Percentiles rank a stretch among this genome's conserved stretches.
Evolutionary conservation across 352 stramenopile species (phyloP).

Genomic region (Globisporangium carolinianum): DNA sequence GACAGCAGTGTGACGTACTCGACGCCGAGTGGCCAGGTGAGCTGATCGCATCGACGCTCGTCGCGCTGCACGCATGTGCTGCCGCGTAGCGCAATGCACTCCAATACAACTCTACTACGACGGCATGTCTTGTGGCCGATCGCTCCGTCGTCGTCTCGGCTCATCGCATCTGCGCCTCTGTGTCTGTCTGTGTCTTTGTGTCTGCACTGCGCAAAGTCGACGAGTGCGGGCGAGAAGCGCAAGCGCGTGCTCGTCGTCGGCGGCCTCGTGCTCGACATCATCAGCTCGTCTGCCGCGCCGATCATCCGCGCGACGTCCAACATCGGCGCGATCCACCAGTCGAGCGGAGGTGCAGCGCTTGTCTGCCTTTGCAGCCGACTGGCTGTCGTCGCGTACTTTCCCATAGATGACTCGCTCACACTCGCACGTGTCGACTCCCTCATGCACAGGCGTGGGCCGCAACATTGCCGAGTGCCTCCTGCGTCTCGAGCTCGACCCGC

Average conservation of each 20-base stretch:
- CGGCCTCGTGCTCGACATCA: constrained; percentile 83
- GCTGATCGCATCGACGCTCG: constrained; percentile 12
- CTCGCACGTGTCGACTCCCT: background rate
- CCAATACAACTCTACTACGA: background rate
- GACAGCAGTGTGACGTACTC: constrained; percentile 28
- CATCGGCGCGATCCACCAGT: constrained; percentile 78
- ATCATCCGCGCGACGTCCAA: constrained; percentile 84
- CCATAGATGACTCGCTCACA: background rate
- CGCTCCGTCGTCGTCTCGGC: background rate
- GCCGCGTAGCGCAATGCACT: background rate
- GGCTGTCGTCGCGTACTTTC: background rate
- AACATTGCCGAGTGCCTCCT: constrained; percentile 90
- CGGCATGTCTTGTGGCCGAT: background rate
- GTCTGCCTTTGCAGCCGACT: constrained; percentile 1
- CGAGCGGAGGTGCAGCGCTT: constrained; percentile 48
- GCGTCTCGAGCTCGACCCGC: constrained; percentile 47
- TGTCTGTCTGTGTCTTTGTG: constrained; percentile 2
- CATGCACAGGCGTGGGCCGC: constrained; percentile 75
- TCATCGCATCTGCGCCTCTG: background rate
- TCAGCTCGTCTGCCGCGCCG: constrained; percentile 56
- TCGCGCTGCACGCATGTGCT: background rate
- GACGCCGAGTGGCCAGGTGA: constrained; percentile 36
- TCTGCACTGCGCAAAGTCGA: constrained; percentile 7
- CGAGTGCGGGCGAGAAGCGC: background rate
- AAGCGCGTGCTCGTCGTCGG: constrained; percentile 79